Base-by-base conservation (phyloP, 768 basidiomycete genomes). In the Gymnopilus junonius region DNA sequence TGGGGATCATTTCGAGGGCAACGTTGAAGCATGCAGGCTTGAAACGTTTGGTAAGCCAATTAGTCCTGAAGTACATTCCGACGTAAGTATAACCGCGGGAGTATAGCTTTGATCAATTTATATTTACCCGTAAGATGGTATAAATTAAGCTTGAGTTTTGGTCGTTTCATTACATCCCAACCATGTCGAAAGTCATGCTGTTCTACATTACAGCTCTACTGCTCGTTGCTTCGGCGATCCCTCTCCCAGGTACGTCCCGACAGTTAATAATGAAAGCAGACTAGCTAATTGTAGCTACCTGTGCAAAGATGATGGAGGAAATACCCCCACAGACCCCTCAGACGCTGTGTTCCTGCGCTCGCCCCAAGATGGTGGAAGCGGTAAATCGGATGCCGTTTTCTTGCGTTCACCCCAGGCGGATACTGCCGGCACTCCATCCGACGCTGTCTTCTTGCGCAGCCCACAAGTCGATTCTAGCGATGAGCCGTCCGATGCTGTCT, bases 21-120 rank as follows among this genome's bases (percentile, higher is more conserved):
- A 42, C 11, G 43, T n/a, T 5, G 20, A 23, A 23, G 11, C n/a
- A 31, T 25, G 20, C 50, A 45, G 32, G 2, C n/a, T 29, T 54
- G 29, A 51, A 51, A 51, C 31, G 34, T 53, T 58, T 58, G 51
- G 48, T 63, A 58, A 43, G 29, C 12, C 48, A 54, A 63, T 63
- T 54, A 63, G 35, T 43, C 57, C 37, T 32, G 29, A 58, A 58
- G 14, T 23, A 51, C 48, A 11, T 39, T 45, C n/a, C n/a, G 29
- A 51, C 48, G 23, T 14, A 15, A 10, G 27, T 32, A 51, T 27
- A 17, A n/a, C 48, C 48, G 48, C 48, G 48, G 48, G 29, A 51
- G 48, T 31, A 21, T 17, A 51, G 29, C 31, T 17, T 42, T 29
- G 31, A 51, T 51, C n/a, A 29, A 12, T 29, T 50, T 29, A 50